Evolutionary conservation across 2,329 filamentous ascomycete genomes (phyloP), one percentile per base, ranked within the genome.

Genomic region (Tolypocladium ophioglossoides): DNA sequence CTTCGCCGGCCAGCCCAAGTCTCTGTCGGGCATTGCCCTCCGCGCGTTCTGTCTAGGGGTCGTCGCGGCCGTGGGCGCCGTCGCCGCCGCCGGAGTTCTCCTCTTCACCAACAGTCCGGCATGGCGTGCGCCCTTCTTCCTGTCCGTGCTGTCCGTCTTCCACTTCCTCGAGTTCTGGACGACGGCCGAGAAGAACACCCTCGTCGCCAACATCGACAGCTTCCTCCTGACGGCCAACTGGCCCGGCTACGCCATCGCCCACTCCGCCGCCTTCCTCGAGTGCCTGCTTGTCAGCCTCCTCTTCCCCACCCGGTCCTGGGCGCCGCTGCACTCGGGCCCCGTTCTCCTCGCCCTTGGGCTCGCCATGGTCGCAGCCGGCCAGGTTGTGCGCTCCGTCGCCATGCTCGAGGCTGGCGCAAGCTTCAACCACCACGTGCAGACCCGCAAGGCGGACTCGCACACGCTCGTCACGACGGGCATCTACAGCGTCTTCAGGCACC

Each of bases 151-250:
- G 50, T 80, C 85, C 30, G 63, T 86, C 34, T 97, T 97, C 73
- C 94, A 99, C 76, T 97, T 96, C 72, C 84, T 97, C 69, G 94
- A 99, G 72, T 99, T 91, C 76, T 95, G 85, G 78, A 89, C 85
- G 35, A 96, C 92, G 0, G 91, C 92, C 10, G 76, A 78, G 54
- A 89, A 87, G 73, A 97, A 97, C 70, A 89, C 89, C 0, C 77
- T 79, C 18, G 78, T 83, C 52, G 89, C 89, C 22, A 80, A 78
- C 27, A 76, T 91, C 22, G 80, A 81, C 52, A 87, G 89, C 38
- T 99, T 95, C 68, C 81, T 99, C 16, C 78, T 97, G 38, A 86
- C 84, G 39, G 83, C 83, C 51, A 99, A 99, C 69, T 94, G 94
- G 68, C 82, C 80, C 46, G 83, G 83, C 7, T 97, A 97, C 70